Conservation (phyloP, 495 filamentous ascomycete genomes). For the Bryoglossum gracile region DNA sequence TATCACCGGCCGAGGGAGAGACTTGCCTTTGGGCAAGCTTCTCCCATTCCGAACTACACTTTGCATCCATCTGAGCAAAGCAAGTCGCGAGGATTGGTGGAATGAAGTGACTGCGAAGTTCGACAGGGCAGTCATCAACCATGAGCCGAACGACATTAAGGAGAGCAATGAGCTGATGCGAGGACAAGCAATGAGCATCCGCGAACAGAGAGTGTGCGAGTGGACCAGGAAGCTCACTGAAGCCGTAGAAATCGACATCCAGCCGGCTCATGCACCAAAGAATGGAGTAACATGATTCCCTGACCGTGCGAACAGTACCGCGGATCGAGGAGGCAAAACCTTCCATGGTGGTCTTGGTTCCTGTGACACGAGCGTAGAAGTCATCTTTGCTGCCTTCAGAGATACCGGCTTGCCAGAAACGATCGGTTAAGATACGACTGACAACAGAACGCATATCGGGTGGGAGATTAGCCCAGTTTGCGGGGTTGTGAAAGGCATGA, state of each 20-base stretch:
- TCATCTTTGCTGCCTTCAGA: conserved; percentile 90
- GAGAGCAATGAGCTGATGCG: conserved; percentile 86
- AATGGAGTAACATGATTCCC: conserved; percentile 88
- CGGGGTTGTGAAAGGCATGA: conserved; percentile 86
- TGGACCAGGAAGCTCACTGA: conserved; percentile 73
- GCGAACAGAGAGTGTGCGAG: conserved; percentile 78
- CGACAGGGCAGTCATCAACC: conserved; percentile 82
- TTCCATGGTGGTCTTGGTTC: conserved; percentile 83
- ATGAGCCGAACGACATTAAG: conserved; percentile 79
- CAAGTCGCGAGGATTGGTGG: conserved; percentile 77
- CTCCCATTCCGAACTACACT: conserved; percentile 83
- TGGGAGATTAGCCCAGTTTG: conserved; percentile 75
- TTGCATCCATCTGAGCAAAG: conserved; percentile 78
- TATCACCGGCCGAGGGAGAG: conserved; percentile 50
- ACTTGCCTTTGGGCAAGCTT: conserved; percentile 50
- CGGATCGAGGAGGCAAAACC: conserved; percentile 90
- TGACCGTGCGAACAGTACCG: conserved; percentile 77
- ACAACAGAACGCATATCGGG: conserved; percentile 71
- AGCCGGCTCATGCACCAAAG: conserved; percentile 88
- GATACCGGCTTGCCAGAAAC: conserved; percentile 98
- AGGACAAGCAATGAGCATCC: conserved; percentile 76
- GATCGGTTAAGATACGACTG: conserved; percentile 79
- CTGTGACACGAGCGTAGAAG: conserved; percentile 85
- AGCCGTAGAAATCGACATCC: conserved; percentile 82
- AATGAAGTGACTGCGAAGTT: conserved; percentile 69